Percentiles rank a stretch among this genome's conserved stretches.
phyloP scores from a whole-genome alignment of 2,329 filamentous ascomycete genomes.

The Tricladium varicosporioides region DNA sequence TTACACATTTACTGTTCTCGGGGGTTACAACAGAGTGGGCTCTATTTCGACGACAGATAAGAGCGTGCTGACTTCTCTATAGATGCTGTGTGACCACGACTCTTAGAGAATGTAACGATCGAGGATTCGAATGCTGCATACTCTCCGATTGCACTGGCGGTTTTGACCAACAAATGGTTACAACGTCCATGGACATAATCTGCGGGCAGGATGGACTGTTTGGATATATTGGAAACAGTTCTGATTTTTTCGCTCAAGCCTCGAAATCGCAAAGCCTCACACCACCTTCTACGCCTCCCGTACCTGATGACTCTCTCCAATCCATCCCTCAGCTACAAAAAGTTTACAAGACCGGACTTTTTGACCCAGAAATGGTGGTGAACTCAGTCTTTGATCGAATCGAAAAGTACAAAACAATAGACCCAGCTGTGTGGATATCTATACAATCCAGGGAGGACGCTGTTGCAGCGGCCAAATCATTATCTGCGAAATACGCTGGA shows the following conservation, averaged over 20 bases:
- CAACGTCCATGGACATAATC: conserved; percentile 47
- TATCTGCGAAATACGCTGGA: conserved; percentile 40
- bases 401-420: conserved; percentile 44
- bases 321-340: conserved; percentile 41
- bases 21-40: conserved; percentile 54
- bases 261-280: conserved; percentile 22
- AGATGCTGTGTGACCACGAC: conserved; percentile 55
- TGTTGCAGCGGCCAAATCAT: conserved; percentile 39
- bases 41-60: neutral
- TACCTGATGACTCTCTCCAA: conserved; percentile 17
- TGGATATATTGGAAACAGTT: conserved; percentile 43
- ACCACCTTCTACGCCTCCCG: conserved; percentile 25
- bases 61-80: conserved; percentile 5
- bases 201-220: conserved; percentile 51
- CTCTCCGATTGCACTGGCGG: conserved; percentile 48
- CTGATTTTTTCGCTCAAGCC: conserved; percentile 38
- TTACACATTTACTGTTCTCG: conserved; percentile 56
- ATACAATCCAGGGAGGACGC: conserved; percentile 39
- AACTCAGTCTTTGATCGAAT: conserved; percentile 46
- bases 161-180: conserved; percentile 46
- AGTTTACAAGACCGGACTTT: conserved; percentile 43
- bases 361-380: conserved; percentile 41
- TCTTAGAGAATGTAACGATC: conserved; percentile 54
- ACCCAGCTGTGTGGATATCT: conserved; percentile 52
- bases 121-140: conserved; percentile 59